Conservation (phyloP, 1,284 basidiomycete species). For the Cryptococcus sp. region DNA sequence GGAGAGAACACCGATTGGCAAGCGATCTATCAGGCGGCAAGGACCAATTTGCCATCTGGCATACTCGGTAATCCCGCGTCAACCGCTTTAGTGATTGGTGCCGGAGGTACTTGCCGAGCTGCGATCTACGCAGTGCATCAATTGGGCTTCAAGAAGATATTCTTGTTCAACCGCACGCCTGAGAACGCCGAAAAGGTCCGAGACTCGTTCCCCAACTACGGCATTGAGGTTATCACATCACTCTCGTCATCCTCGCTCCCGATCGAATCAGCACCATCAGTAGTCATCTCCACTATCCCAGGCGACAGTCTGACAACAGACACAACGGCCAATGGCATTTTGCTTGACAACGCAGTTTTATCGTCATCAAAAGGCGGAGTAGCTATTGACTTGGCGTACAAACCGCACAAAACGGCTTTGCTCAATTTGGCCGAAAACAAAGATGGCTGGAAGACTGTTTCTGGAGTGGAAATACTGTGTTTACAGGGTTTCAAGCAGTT, state of each 20-base stretch:
- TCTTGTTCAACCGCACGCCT: conserved; percentile 80
- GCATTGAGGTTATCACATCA: conserved; percentile 55
- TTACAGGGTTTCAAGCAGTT: conserved; percentile 87
- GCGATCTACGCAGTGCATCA: conserved; percentile 82
- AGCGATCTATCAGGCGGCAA: conserved; percentile 68
- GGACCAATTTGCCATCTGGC: conserved; percentile 42
- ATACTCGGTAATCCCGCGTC: conserved; percentile 43
- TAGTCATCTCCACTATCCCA: conserved; percentile 84
- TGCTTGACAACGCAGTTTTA: conserved; percentile 58
- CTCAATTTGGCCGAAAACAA: conserved; percentile 46
- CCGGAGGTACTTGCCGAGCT: conserved; percentile 88
- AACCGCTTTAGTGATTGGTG: conserved; percentile 79
- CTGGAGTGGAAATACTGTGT: conserved; percentile 78
- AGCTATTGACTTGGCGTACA: conserved; percentile 90
- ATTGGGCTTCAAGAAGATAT: conserved; percentile 69
- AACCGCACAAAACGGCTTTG: conserved; percentile 62
- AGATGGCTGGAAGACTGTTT: conserved; percentile 68
- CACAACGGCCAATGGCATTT: conserved; percentile 54
- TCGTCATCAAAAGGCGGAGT: conserved; percentile 59
- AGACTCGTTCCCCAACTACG: conserved; percentile 61
- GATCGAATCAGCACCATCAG: conserved; percentile 57
- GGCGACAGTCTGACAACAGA: conserved; percentile 64
- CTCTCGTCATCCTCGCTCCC: conserved; percentile 66
- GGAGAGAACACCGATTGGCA: conserved; percentile 96
- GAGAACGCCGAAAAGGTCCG: conserved; percentile 71